These are phyloP conservation scores for Lepidopterella palustris DNA, from an alignment of 495 filamentous ascomycete species.

Conservation along the genomic window DNA sequence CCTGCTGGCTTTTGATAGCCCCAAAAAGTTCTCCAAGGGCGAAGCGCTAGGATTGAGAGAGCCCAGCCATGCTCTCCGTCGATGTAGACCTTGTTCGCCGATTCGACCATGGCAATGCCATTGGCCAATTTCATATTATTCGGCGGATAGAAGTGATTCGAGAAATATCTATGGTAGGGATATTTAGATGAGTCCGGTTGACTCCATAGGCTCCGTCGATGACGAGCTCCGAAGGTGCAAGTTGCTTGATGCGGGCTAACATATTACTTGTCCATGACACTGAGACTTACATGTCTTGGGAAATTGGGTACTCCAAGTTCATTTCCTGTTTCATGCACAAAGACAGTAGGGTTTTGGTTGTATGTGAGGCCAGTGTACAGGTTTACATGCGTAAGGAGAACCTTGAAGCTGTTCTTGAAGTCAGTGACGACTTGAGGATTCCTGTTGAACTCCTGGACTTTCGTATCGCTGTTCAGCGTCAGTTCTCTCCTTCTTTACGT, in stretches of 20 bases:
- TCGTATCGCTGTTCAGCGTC: conserved; percentile 30
- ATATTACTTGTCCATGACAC: conserved; percentile 46
- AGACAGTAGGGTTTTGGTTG: conserved; percentile 51
- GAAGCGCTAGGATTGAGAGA: conserved; percentile 33
- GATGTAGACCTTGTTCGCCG: conserved; percentile 43
- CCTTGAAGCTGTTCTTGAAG: conserved; percentile 49
- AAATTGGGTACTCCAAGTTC: conserved; percentile 46
- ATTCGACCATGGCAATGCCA: conserved; percentile 40
- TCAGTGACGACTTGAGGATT: conserved; percentile 41
- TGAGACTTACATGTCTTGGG: conserved; percentile 47
- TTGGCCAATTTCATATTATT: conserved; percentile 39
- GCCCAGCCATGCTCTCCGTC: conserved; percentile 51
- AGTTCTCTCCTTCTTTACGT: background rate
- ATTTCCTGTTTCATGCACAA: conserved; percentile 51
- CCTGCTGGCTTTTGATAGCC: conserved; percentile 40
- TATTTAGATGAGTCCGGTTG: conserved; percentile 44
- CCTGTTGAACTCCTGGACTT: conserved; percentile 49
- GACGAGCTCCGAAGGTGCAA: conserved; percentile 46
- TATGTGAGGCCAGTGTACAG: conserved; percentile 50
- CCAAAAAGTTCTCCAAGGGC: conserved; percentile 40
- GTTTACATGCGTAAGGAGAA: conserved; percentile 46
- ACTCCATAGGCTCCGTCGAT: conserved; percentile 53
- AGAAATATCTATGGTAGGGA: conserved; percentile 48
- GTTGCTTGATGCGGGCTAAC: conserved; percentile 42
- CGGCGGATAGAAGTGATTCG: conserved; percentile 49